phyloP scores from a whole-genome alignment of 768 basidiomycete genomes.

The Arthromyces matolae region DNA sequence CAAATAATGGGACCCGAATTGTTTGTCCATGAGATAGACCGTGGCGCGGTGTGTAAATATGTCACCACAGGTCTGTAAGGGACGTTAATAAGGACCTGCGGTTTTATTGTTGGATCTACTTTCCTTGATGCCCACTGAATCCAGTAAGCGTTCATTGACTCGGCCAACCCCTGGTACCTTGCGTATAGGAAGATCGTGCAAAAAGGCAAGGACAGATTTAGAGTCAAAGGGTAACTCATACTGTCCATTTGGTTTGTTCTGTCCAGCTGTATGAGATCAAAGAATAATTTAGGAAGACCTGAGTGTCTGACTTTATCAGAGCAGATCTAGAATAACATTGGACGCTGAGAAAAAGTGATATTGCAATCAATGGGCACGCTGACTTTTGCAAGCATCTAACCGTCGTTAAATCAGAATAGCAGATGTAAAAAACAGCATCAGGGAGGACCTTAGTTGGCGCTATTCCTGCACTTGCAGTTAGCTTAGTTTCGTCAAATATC shows the following conservation, averaged over 20 bases:
- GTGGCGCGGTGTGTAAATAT: slow-evolving; percentile 72
- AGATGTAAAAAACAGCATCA: slow-evolving; percentile 8
- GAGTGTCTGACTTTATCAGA: slow-evolving; percentile 69
- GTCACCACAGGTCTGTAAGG: slow-evolving; percentile 79
- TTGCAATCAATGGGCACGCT: slow-evolving; percentile 12
- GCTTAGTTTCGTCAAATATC: slow-evolving; percentile 72
- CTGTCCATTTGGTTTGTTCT: slow-evolving; percentile 96
- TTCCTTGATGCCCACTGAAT: slow-evolving; percentile 85
- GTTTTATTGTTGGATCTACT: slow-evolving; percentile 8
- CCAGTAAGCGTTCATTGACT: slow-evolving; percentile 84
- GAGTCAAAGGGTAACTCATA: slow-evolving; percentile 69
- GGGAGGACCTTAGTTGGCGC: slow-evolving; percentile 84
- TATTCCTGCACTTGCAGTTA: slow-evolving; percentile 94
- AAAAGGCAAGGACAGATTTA: slow-evolving; percentile 66
- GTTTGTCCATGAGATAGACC: slow-evolving; percentile 81
- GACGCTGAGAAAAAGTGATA: neutral
- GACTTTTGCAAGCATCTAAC: slow-evolving; percentile 89
- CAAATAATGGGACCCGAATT: slow-evolving; percentile 75
- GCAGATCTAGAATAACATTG: slow-evolving; percentile 60
- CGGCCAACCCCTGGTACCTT: slow-evolving; percentile 89
- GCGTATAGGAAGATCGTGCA: slow-evolving; percentile 77
- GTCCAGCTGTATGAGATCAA: neutral
- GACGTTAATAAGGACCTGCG: neutral
- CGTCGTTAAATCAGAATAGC: slow-evolving; percentile 5
- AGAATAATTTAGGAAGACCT: neutral